Evolutionary conservation across 257 asterid species (phyloP).

Genomic region (Avicennia marina): DNA sequence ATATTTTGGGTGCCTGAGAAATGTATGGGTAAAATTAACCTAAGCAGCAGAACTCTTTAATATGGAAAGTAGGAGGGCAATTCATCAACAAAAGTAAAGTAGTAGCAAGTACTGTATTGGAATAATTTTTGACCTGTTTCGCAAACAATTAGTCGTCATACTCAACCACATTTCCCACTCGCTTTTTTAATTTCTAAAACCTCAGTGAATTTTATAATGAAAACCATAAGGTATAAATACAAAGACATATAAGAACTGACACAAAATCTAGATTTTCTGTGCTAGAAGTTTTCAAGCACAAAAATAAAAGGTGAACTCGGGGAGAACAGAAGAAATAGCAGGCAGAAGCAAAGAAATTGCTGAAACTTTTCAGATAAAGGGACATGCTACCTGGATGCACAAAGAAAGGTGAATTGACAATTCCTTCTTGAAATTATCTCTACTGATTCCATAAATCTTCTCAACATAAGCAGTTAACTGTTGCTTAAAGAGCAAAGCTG

Average conservation of each 20-base stretch:
- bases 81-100: slow-evolving; percentile 4
- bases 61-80: no score
- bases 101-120: neutral
- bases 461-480: slow-evolving; percentile 88
- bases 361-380: slow-evolving; percentile 13
- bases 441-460: slow-evolving; percentile 77
- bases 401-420: slow-evolving; percentile 43
- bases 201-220: neutral
- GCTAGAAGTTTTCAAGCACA: neutral
- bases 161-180: neutral
- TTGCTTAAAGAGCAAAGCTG: slow-evolving; percentile 83
- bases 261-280: neutral
- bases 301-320: neutral
- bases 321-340: neutral
- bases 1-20: slow-evolving; percentile 33
- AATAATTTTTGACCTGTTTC: neutral
- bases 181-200: neutral
- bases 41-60: neutral
- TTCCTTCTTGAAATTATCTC: slow-evolving; percentile 72
- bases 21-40: neutral
- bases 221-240: neutral
- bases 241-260: neutral
- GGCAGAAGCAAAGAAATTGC: neutral
- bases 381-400: slow-evolving; percentile 55
- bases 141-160: neutral